Evolutionary conservation across 352 stramenopile species (phyloP), one percentile per base, ranked within the genome.

Genomic region (Halophytophthora batemanensis): DNA sequence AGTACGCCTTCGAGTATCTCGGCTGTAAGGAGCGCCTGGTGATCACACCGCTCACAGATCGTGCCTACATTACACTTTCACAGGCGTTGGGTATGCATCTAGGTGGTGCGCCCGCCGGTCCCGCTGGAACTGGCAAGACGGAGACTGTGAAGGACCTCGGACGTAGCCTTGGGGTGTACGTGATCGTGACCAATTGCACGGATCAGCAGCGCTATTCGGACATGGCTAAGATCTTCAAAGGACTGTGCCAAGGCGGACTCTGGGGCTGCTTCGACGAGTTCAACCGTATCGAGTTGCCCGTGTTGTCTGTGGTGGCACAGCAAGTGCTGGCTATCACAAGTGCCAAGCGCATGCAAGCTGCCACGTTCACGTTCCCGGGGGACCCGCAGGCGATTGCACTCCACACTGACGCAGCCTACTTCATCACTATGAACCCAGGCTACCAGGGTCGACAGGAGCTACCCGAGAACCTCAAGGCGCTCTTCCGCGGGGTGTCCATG

Each of bases 401-500:
- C 0, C 74, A 87, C 25, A 59, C 64, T 1, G 78, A 90, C 34
- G 77, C 75, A 2, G 74, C 76, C 18, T 92, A 89, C 65, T 92
- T 97, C 50, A 95, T 98, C 56, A 98, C 92, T 23, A 98, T 98
- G 92, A 98, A 98, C 71, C 92, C 92, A 15, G 89, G 86, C 0
- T 98, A 98, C 63, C 87, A 93, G 53, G 90, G 90, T 8, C 84
- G 90, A 1, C 91, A 94, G 36, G 88, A 97, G 49, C 69, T 97
- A 2, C 90, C 90, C 0, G 90, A 97, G 46, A 97, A 97, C 52
- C 75, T 97, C 21, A 93, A 93, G 37, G 82, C 87, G 7, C 74
- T 98, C 13, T 98, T 98, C 66, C 79, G 93, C 31, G 89, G 90
- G 11, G 93, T 98, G 48, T 90, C 93, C 12, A 98, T 98, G 95